A percentile compares a stretch with the other conserved stretches of the same genome.
Conservation (phyloP, 2,329 filamentous ascomycete species). For the Scleromitrula shiraiana region DNA sequence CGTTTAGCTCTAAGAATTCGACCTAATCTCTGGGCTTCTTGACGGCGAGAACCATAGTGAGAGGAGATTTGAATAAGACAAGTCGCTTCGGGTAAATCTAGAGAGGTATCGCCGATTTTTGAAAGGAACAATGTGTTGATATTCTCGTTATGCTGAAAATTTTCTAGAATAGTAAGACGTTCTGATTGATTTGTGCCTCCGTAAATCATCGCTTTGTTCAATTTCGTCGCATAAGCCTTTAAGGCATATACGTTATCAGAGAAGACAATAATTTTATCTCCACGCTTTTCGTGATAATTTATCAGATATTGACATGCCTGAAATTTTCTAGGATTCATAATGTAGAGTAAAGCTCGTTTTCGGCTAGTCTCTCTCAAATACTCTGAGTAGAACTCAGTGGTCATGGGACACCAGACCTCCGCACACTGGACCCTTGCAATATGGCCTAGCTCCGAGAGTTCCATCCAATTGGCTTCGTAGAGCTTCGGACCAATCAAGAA, state of each 20-base stretch:
- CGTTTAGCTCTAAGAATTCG: slow-evolving; percentile 92
- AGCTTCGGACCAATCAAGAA: slow-evolving; percentile 96
- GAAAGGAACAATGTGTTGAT: slow-evolving; percentile 93
- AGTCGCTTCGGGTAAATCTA: slow-evolving; percentile 92
- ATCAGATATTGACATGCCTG: slow-evolving; percentile 98
- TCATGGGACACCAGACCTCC: slow-evolving; percentile 99
- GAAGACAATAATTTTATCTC: slow-evolving; percentile 97
- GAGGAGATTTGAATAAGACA: slow-evolving; percentile 96
- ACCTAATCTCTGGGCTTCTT: slow-evolving; percentile 89
- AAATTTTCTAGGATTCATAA: slow-evolving; percentile 97
- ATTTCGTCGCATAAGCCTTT: slow-evolving; percentile 72
- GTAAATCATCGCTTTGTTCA: slow-evolving; percentile 85
- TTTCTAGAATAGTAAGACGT: slow-evolving; percentile 78
- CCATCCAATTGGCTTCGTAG: slow-evolving; percentile 99
- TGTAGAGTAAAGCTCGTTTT: slow-evolving; percentile 67
- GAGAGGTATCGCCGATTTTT: slow-evolving; percentile 97
- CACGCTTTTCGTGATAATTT: slow-evolving; percentile 88
- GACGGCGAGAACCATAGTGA: slow-evolving; percentile 92
- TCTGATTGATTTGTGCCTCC: slow-evolving; percentile 77
- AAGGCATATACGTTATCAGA: slow-evolving; percentile 95
- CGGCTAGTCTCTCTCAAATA: slow-evolving; percentile 68
- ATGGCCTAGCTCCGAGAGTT: slow-evolving; percentile 90
- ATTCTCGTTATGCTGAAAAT: slow-evolving; percentile 86
- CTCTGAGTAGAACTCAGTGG: slow-evolving; percentile 93
- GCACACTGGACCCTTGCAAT: slow-evolving; percentile 97